Conservation (phyloP, 352 stramenopile species). For the Detonula confervacea region DNA sequence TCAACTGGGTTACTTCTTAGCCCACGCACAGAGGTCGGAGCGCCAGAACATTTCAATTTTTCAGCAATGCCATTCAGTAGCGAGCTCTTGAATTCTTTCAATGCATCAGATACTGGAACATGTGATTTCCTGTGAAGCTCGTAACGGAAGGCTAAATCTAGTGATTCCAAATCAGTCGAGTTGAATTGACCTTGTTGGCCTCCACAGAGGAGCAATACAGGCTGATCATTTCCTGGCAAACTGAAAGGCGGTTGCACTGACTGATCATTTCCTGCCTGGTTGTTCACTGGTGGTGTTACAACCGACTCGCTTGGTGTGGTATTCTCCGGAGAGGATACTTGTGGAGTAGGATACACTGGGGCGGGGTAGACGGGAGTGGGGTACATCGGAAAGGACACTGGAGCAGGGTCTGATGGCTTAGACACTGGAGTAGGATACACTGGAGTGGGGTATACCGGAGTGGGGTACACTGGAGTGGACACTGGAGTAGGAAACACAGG, state of each 20-base stretch:
- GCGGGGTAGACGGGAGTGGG: not conserved
- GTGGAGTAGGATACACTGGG: too few relatives aligned
- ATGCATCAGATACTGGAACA: conserved; percentile 12
- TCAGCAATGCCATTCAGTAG: conserved; percentile 36
- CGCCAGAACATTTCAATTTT: conserved; percentile 17
- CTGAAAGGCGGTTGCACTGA: too few relatives aligned
- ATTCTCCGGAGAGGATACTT: too few relatives aligned
- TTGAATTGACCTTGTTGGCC: conserved; percentile 17
- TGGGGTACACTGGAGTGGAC: not conserved
- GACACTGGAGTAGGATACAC: too few relatives aligned
- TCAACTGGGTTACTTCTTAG: conserved; percentile 12
- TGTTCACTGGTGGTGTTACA: too few relatives aligned
- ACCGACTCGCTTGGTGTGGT: too few relatives aligned
- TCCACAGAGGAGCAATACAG: conserved; percentile 34
- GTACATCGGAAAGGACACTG: not conserved
- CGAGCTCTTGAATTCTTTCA: conserved; percentile 31
- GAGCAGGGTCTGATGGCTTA: not conserved
- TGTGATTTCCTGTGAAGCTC: conserved; percentile 34
- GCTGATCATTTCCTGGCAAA: conserved; percentile 7
- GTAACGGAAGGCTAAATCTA: conserved; percentile 38
- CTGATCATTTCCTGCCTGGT: not conserved
- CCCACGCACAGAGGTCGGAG: conserved; percentile 9
- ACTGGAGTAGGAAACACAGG: not conserved
- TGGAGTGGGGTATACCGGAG: not conserved
- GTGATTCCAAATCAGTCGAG: conserved; percentile 13